Conservation (phyloP, 768 basidiomycete species). For the Podaxis rugospora region DNA sequence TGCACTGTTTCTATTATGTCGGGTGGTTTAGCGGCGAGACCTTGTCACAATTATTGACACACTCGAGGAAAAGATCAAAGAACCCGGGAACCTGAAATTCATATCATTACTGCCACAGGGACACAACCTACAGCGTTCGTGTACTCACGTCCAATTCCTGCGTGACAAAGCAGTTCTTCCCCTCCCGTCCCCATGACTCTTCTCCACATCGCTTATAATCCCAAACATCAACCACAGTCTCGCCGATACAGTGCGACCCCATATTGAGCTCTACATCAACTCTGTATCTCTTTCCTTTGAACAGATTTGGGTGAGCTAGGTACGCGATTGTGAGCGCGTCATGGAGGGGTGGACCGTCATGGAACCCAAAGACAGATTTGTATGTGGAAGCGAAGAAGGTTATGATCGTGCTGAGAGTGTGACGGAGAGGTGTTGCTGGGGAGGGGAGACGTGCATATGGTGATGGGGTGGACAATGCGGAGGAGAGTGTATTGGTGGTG, state of each 20-base stretch:
- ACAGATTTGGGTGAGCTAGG: slow-evolving; percentile 63
- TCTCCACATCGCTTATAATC: slow-evolving; percentile 49
- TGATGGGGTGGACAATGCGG: not conserved
- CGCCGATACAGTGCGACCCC: slow-evolving; percentile 54
- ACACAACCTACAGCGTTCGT: not conserved
- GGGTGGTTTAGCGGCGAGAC: not conserved
- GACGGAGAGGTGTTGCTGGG: slow-evolving; percentile 47
- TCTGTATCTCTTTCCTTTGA: slow-evolving; percentile 56
- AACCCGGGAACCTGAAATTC: slow-evolving; percentile 55
- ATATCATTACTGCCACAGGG: not conserved
- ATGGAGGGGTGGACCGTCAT: slow-evolving; percentile 74
- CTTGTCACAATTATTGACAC: not conserved
- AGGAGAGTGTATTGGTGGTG: not conserved
- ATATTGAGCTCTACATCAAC: slow-evolving; percentile 82
- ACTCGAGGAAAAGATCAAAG: slow-evolving; percentile 58
- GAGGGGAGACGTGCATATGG: slow-evolving; percentile 25
- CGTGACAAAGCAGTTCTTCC: slow-evolving; percentile 75
- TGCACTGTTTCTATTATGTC: too few relatives aligned
- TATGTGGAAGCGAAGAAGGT: slow-evolving; percentile 72
- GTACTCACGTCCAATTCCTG: slow-evolving; percentile 59
- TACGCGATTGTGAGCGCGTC: slow-evolving; percentile 83
- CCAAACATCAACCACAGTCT: slow-evolving; percentile 75
- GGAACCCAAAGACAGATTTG: slow-evolving; percentile 56
- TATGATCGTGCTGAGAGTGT: slow-evolving; percentile 71
- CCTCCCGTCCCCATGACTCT: slow-evolving; percentile 65